Base-by-base conservation (phyloP, 371 early-diverging fungal species). In the Syncephalis fuscata region DNA sequence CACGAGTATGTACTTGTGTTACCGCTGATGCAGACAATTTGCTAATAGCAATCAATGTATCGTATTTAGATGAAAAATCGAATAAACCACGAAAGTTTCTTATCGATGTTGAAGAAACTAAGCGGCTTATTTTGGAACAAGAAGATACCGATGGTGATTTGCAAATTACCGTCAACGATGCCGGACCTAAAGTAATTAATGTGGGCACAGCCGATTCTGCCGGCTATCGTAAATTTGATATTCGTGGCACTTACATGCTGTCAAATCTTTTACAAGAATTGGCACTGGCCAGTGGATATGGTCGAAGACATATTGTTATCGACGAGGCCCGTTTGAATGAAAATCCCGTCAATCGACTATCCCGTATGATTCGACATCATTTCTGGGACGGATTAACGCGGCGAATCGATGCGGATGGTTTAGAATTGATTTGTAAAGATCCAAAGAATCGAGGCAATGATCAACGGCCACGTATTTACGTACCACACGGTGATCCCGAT, bases 351-450 rank as follows among this genome's bases (percentile, higher is more conserved):
- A 80, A 87, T 46, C 75, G 95, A 15, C 61, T 96, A 24, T 75
- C 78, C 26, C 74, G 97, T 23, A 82, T 92, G 80, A 92, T 96
- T 59, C 76, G 80, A 43, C 73, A 74, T 51, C 74, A 84, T 42
- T 96, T 94, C 57, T 94, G 97, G 97, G 87, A 91, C 61, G 91
- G 85, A 0, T 63, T 96, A 23, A 92, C 92, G 1, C 70, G 97
- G 44, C 71, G 92, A 36, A 90, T 96, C 53, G 95, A 94, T 63
- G 87, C 85, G 11, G 74, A 85, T 32, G 88, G 88, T 1, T 62
- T 96, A 43, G 88, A 91, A 59, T 71, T 76, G 21, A 92, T 96
- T 48, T 85, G 87, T 61, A 72, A 71, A 9, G 97, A 96, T 58
- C 86, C 95, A n/a, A 96, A 96, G 61, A 89, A 90, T 67, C 62